Evolutionary conservation across 2,329 filamentous ascomycete genomes (phyloP).

Genomic region (Colletotrichum somersetense): DNA sequence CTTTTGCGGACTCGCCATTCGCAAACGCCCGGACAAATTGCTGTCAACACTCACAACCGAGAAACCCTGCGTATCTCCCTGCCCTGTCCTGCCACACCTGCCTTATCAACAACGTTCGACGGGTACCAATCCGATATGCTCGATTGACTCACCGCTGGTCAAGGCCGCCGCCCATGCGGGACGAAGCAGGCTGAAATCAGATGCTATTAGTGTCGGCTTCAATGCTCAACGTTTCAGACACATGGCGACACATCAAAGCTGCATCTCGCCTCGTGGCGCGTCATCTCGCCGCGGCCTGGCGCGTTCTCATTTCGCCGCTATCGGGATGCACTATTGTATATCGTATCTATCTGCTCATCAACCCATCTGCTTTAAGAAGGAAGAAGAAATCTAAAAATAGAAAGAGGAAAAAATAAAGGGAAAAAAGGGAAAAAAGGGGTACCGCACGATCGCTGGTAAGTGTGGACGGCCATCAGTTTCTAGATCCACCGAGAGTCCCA

Average conservation of each 20-base stretch:
- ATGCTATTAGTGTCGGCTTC: background rate
- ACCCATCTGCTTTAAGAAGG: background rate
- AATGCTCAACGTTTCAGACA: background rate
- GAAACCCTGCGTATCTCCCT: constrained; percentile 8
- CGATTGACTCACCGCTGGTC: constrained; percentile 28
- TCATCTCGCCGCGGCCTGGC: background rate
- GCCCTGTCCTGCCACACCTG: constrained; percentile 1
- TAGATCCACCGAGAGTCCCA: background rate
- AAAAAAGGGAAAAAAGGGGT: too few species aligned
- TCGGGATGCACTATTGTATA: background rate
- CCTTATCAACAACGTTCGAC: constrained; percentile 2
- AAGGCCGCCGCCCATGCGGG: constrained; percentile 16
- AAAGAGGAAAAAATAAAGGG: too few species aligned
- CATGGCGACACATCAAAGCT: background rate
- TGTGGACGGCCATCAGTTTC: background rate
- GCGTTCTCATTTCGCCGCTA: background rate
- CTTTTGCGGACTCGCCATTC: constrained; percentile 13
- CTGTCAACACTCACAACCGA: background rate
- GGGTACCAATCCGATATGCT: background rate
- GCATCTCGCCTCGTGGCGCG: background rate
- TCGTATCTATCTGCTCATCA: background rate
- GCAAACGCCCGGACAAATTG: background rate
- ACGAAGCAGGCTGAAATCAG: background rate
- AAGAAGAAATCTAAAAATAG: too few species aligned
- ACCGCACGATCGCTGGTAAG: background rate